A percentile compares a stretch with the other conserved stretches of the same genome.
Conservation (phyloP, 169 alveolate genomes). For the Cryptosporidium canis region DNA sequence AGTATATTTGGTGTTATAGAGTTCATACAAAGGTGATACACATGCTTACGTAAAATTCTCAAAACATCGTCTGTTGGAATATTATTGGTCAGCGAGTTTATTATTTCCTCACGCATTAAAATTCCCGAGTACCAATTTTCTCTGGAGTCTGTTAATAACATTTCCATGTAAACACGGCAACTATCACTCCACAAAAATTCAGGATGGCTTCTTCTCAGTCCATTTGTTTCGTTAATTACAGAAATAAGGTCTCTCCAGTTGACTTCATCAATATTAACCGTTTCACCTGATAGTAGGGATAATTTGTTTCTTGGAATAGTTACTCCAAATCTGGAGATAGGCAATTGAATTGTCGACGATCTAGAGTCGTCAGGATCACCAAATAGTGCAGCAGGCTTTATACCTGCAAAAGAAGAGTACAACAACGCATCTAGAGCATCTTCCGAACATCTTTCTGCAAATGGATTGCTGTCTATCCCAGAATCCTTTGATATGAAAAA, state of each 20-base stretch:
- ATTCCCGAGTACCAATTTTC: constrained; percentile 15
- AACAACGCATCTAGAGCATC: constrained; percentile 53
- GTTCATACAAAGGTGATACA: constrained; percentile 30
- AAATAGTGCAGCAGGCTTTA: constrained; percentile 31
- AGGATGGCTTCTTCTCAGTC: not conserved
- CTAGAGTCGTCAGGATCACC: not conserved
- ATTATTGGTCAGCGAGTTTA: not conserved
- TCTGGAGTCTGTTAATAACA: constrained; percentile 31
- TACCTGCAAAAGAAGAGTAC: constrained; percentile 46
- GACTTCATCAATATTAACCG: not conserved
- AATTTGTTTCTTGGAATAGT: constrained; percentile 21
- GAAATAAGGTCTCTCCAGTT: constrained; percentile 50
- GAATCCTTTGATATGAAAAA: constrained; percentile 69
- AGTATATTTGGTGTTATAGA: constrained; percentile 44
- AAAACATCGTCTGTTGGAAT: constrained; percentile 21
- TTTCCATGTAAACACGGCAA: constrained; percentile 57
- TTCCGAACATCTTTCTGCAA: constrained; percentile 64
- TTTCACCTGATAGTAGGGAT: constrained; percentile 44
- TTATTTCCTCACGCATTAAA: constrained; percentile 7
- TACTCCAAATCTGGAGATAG: constrained; percentile 4
- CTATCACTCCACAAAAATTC: constrained; percentile 39
- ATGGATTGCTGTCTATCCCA: constrained; percentile 8
- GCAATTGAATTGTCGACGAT: not conserved
- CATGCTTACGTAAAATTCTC: constrained; percentile 5
- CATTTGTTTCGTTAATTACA: constrained; percentile 17